These are phyloP conservation scores for Salvia splendens DNA, from an alignment of 257 asterid genomes.

Conservation along the genomic window DNA sequence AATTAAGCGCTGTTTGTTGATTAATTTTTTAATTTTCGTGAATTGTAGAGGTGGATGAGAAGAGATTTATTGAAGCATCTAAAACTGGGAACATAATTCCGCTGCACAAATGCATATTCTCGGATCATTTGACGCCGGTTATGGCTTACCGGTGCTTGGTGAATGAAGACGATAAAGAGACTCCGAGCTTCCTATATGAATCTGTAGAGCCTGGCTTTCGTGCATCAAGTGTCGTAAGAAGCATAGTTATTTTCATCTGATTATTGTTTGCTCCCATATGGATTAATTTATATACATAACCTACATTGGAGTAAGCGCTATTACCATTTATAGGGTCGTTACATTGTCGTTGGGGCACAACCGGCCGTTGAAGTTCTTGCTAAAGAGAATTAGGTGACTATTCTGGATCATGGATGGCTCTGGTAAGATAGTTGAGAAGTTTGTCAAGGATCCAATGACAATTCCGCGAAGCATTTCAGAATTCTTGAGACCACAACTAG, in stretches of 20 bases:
- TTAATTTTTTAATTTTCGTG: neutral
- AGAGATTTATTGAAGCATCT: slow-evolving; percentile 65
- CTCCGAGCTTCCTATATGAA: slow-evolving; percentile 90
- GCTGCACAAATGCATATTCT: slow-evolving; percentile 65
- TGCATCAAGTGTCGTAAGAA: slow-evolving; percentile 65
- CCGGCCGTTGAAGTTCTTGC: slow-evolving; percentile 82
- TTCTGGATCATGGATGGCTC: slow-evolving; percentile 66
- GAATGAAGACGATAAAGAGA: slow-evolving; percentile 77
- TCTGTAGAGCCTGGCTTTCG: slow-evolving; percentile 80
- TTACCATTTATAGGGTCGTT: slow-evolving; percentile 65
- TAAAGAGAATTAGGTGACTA: slow-evolving; percentile 65
- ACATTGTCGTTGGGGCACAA: slow-evolving; percentile 83
- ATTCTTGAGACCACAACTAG: slow-evolving; percentile 70
- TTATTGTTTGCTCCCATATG: neutral
- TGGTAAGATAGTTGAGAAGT: slow-evolving; percentile 47
- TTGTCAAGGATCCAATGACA: slow-evolving; percentile 70
- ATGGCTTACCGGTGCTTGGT: slow-evolving; percentile 94
- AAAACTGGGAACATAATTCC: slow-evolving; percentile 70
- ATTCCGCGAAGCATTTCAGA: slow-evolving; percentile 69
- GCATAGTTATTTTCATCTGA: neutral
- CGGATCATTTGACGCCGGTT: slow-evolving; percentile 92
- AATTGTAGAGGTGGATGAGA: slow-evolving; percentile 55
- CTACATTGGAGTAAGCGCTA: slow-evolving; percentile 1
- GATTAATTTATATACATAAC: neutral
- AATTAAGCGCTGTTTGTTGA: neutral